Conservation (phyloP, 2,329 filamentous ascomycete genomes). For the Nemania sp. region DNA sequence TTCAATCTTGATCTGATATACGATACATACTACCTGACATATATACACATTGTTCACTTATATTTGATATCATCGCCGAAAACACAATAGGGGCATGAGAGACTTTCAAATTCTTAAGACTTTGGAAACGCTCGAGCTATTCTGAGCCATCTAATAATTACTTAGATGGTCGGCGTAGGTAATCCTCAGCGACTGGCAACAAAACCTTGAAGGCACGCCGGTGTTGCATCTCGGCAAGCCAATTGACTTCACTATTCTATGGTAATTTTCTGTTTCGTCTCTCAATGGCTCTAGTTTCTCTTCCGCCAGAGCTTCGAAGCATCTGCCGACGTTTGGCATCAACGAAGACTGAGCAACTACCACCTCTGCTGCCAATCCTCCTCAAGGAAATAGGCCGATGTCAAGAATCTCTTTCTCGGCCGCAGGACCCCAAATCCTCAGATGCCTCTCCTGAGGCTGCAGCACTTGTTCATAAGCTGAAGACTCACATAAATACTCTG, state of each 20-base stretch:
- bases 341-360: slow-evolving; percentile 72
- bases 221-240: not conserved
- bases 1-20: too few relatives aligned
- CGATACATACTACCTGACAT: too few relatives aligned
- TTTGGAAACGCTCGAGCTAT: too few relatives aligned
- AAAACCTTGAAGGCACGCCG: not conserved
- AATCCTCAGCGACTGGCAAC: not conserved
- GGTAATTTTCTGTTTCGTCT: too few relatives aligned
- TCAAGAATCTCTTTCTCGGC: slow-evolving; percentile 62
- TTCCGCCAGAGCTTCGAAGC: slow-evolving; percentile 62
- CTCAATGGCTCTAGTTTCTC: slow-evolving; percentile 42
- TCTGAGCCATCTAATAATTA: too few relatives aligned
- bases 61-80: too few relatives aligned
- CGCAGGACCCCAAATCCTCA: slow-evolving; percentile 63
- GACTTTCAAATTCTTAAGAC: too few relatives aligned
- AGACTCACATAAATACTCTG: slow-evolving; percentile 75
- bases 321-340: slow-evolving; percentile 72
- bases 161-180: not conserved
- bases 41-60: too few relatives aligned
- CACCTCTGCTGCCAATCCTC: slow-evolving; percentile 71
- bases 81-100: too few relatives aligned
- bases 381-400: slow-evolving; percentile 62
- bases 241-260: too few relatives aligned
- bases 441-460: slow-evolving; percentile 65
- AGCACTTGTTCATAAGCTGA: slow-evolving; percentile 78